A percentile compares a stretch with the other conserved stretches of the same genome.
Conservation (phyloP, 192 early-diverging fungal genomes). For the Coemansia sp. region DNA sequence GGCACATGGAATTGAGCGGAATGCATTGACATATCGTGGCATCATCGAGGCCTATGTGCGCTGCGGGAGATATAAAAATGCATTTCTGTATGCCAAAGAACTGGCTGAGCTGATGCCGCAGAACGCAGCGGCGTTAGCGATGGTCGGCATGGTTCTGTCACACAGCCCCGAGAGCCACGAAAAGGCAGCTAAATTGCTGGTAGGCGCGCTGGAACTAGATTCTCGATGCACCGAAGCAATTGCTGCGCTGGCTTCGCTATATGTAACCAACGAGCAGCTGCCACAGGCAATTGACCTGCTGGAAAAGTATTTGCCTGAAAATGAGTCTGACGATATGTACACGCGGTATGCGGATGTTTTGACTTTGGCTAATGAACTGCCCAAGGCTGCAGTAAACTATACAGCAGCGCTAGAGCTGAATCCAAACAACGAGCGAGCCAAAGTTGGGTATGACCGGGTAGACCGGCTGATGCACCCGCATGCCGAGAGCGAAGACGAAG, state of each 20-base stretch:
- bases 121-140: conserved; percentile 26
- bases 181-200: conserved; percentile 31
- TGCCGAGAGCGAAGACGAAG: conserved; percentile 8
- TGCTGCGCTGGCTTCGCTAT: conserved; percentile 38
- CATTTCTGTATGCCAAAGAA: conserved; percentile 43
- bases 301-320: conserved; percentile 29
- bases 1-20: conserved; percentile 27
- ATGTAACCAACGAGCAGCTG: conserved; percentile 14
- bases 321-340: conserved; percentile 45
- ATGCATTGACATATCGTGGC: conserved; percentile 21
- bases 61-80: conserved; percentile 32
- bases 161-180: conserved; percentile 41
- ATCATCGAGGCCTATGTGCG: conserved; percentile 23
- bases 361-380: conserved; percentile 42
- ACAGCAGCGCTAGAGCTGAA: conserved; percentile 33
- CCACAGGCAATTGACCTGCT: conserved; percentile 21
- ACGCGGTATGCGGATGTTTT: conserved; percentile 45
- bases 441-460: conserved; percentile 32
- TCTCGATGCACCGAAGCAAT: conserved; percentile 23
- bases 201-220: conserved; percentile 26
- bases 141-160: conserved; percentile 41
- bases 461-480: conserved; percentile 42
- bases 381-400: conserved; percentile 39
- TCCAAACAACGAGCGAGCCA: conserved; percentile 31
- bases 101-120: conserved; percentile 37